Base-by-base conservation (phyloP, 2,329 filamentous ascomycete species). In the Aspergillus hiratsukae region DNA sequence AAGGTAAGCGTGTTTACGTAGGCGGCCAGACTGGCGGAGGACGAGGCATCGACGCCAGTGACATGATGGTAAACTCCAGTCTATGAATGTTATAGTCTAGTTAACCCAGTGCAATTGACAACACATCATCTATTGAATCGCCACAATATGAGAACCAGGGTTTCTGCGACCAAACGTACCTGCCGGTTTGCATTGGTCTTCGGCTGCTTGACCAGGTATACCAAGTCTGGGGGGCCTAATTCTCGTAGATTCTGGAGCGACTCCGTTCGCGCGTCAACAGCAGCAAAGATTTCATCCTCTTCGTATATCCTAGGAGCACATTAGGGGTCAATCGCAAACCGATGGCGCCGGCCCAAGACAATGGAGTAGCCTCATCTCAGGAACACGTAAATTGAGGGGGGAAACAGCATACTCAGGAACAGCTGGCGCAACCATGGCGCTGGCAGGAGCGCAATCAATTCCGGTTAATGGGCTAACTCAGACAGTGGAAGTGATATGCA, bases 1-100 rank as follows among this genome's bases (percentile, higher is more conserved):
- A 97, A 95, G 48, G 92, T 97, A 58, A 99, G 82, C 41, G 93
- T 97, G 76, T 97, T 99, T 77, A 99, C 96, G 76, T 99, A 99
- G 65, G 94, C 94, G 43, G 94, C 94, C 58, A 99, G 80, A 76
- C 93, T 97, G 57, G 94, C 94, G 9, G 94, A 97, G 6, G 94
- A 97, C 2, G 94, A 99, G 50, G 94, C 94, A 77, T 99, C 94
- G 70, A 97, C 87, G 59, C 94, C 94, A 41, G 91, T 96, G 66
- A 97, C 92, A 86, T 99, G 94, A 75, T 99, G 94, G 73, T 99
- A 99, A 55, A 97, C 87, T 58, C 94, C 94, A 59, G 87, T 87
- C 89, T 97, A 66, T 23, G 60, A 60, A 28, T 29, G 56, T 56
- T 53, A 45, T 31, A 14, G 52, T 35, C 43, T n/a, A 35, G 45